phyloP scores from a whole-genome alignment of 1,284 basidiomycete species.

The Leucoagaricus sp. region DNA sequence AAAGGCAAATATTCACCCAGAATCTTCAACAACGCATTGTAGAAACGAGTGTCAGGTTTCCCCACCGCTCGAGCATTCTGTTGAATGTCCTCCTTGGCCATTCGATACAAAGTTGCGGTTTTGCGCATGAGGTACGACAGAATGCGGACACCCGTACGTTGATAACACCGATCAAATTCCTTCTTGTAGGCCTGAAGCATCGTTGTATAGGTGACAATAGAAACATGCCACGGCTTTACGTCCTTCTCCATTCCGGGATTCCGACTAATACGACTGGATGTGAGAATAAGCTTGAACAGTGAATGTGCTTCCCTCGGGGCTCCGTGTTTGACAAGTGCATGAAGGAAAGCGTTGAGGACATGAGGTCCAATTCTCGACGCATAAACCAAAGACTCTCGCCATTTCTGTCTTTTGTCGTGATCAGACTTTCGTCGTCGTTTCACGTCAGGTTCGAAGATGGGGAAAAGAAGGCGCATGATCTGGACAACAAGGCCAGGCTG shows the following conservation, averaged over 20 bases:
- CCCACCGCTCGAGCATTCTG: not conserved
- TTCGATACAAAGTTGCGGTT: not conserved
- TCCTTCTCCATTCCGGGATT: constrained; percentile 20
- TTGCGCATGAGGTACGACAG: constrained; percentile 1
- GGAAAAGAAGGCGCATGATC: constrained; percentile 7
- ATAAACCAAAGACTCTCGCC: not conserved
- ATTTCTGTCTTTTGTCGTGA: not conserved
- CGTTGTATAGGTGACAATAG: constrained; percentile 67
- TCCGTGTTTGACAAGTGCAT: not conserved
- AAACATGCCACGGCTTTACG: constrained; percentile 71
- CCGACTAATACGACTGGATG: constrained; percentile 40
- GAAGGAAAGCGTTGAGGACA: constrained; percentile 5
- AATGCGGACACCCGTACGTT: not conserved
- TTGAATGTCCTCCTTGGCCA: not conserved
- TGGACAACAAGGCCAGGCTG: not conserved
- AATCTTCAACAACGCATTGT: constrained; percentile 60
- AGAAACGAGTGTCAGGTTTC: constrained; percentile 68
- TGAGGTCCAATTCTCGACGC: constrained; percentile 6
- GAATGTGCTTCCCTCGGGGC: not conserved
- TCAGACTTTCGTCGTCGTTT: not conserved
- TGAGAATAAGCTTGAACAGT: constrained; percentile 4
- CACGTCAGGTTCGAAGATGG: not conserved
- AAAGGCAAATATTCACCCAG: constrained; percentile 37
- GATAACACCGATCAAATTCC: constrained; percentile 29
- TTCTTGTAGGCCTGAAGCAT: constrained; percentile 67